These are phyloP conservation scores for Parafenestella ontariensis DNA, from an alignment of 2,329 filamentous ascomycete genomes.

Conservation along the genomic window DNA sequence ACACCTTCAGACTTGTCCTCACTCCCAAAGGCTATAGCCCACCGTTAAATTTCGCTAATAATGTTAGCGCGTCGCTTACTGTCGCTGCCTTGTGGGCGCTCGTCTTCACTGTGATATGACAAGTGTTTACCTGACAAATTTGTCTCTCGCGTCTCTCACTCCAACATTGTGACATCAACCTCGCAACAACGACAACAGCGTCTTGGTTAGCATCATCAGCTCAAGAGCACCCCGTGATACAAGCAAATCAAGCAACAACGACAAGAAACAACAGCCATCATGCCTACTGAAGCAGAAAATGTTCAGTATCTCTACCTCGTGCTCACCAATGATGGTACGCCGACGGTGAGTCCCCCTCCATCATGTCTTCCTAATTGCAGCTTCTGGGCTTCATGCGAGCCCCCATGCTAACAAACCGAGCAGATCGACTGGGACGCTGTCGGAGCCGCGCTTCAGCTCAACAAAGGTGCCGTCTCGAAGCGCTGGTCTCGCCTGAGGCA, in stretches of 20 bases:
- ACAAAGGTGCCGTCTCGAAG: constrained; percentile 34
- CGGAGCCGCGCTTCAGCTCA: constrained; percentile 30
- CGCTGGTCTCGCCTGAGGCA: constrained; percentile 46
- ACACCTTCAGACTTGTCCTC: constrained; percentile 9
- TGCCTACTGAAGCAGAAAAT: constrained; percentile 41
- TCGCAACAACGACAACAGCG: not conserved
- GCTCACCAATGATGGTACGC: constrained; percentile 32
- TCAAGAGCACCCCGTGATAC: not conserved
- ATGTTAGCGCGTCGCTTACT: constrained; percentile 11
- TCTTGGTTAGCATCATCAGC: not conserved
- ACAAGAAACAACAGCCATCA: constrained; percentile 12
- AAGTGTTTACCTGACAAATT: not conserved
- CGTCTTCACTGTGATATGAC: constrained; percentile 16
- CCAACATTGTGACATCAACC: not conserved
- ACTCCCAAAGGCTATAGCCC: not conserved
- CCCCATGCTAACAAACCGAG: not conserved
- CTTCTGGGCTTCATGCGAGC: not conserved
- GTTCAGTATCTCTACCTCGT: constrained; percentile 40
- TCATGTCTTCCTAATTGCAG: not conserved
- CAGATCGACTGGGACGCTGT: constrained; percentile 44
- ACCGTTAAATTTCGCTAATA: constrained; percentile 1
- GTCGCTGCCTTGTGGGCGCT: constrained; percentile 8
- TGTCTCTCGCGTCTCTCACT: constrained; percentile 4
- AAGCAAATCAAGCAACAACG: not conserved
- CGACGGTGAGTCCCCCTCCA: constrained; percentile 23